Base-by-base conservation (phyloP, 2,329 filamentous ascomycete species). In the Teratosphaeriaceae sp. region DNA sequence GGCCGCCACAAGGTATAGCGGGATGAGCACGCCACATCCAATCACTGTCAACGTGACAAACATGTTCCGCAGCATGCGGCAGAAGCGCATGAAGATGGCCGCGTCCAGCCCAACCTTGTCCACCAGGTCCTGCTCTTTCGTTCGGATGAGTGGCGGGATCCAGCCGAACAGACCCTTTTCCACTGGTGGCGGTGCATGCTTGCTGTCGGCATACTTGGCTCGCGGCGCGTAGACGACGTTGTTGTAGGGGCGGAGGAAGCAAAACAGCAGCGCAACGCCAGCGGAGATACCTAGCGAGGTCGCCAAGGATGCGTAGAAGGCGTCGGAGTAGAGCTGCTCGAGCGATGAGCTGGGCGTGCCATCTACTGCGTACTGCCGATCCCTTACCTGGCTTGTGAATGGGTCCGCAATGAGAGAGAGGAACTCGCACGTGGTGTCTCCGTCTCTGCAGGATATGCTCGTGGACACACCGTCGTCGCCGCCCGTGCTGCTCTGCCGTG, bases 221-320 rank as follows among this genome's bases (percentile, higher is more conserved):
- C 94, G 90, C 30, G 92, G 92, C 3, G 92, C 89, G 67, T 98
- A 98, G 37, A 98, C 87, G 54, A 90, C 78, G 43, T 83, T 84
- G 65, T 97, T 90, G 65, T 89, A 88, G 4, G 92, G 92, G 47
- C 92, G 85, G 43, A 97, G 73, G 56, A 96, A 71, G 49, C 88
- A 95, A 74, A 97, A 98, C 51, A 81, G 68, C 45, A 94, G 62
- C 49, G 87, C 82, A 54, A 95, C 82, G 53, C 81, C 72, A 49
- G 76, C 58, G 7, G 88, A 87, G 59, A 92, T 71, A 43, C 79
- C 84, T 34, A 96, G 61, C 2, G 90, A 94, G 18, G 85, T 88
- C 50, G 73, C 85, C 34, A 97, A 69, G 38, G 89, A 88, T 45
- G 86, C 84, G 66, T 82, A 80, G 47, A 96, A 74, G 33, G 88